Base-by-base conservation (phyloP, 2,329 filamentous ascomycete genomes). In the Clonostachys rosea region DNA sequence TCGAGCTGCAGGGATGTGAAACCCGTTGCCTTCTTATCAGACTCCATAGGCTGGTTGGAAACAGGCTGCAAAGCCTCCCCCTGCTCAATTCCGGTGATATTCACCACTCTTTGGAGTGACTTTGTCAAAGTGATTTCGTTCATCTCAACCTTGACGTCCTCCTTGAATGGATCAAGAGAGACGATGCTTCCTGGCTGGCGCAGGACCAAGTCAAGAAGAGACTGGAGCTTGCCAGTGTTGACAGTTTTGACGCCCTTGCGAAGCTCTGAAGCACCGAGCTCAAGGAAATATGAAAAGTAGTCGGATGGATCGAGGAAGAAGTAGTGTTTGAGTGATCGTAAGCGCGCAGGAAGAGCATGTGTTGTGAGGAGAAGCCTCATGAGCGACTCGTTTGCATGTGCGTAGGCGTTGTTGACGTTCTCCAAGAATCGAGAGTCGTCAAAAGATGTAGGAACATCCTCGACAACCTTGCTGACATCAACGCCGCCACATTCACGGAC, bases 231-330 rank as follows among this genome's bases (percentile, higher is more conserved):
- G 64, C 84, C 84, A 47, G 89, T 88, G 60, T 97, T 99, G 66
- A 97, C 91, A 46, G 79, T 79, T 62, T 90, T 90, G 49, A 91
- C 89, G 34, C 88, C 86, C 63, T 96, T 96, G 58, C 89, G 87
- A 49, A 99, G 76, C 67, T 99, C 94, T 2, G 91, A 91, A 33
- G 87, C 78, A 47, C 90, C 85, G 17, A 99, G 83, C 62, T 99
- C 94, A 50, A 99, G 83, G 65, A 99, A 99, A 67, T 97, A 95
- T 4, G 91, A 91, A 67, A 99, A 97, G 72, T 96, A 99, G 65
- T 99, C 94, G 34, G 94, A 96, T 9, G 91, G 87, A 58, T 97
- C 92, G 52, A 99, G 84, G 75, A 99, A 99, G 74, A 97, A 99
- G 71, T 99, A 99, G 67, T 99, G 94, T 65, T 99, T 99, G 37